These are phyloP conservation scores for Pseudozyma sp. DNA, from an alignment of 1,284 basidiomycete genomes.

Conservation along the genomic window DNA sequence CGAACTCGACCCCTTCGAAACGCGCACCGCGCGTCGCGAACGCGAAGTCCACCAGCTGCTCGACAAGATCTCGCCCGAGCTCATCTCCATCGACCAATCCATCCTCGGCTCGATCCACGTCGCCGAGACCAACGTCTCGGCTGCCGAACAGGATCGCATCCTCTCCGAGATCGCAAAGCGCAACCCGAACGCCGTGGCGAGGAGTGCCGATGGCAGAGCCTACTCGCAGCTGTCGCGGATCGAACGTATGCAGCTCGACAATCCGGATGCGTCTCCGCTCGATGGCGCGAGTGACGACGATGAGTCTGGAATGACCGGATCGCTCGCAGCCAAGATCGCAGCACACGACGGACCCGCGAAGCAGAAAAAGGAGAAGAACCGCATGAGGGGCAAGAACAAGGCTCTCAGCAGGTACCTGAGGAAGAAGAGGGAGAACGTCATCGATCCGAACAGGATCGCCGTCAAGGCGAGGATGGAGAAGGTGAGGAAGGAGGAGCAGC, in stretches of 20 bases:
- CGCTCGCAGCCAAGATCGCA: constrained; percentile 31
- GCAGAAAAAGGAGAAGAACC: constrained; percentile 58
- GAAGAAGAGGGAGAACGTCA: constrained; percentile 65
- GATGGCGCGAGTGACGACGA: constrained; percentile 19
- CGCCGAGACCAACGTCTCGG: constrained; percentile 79
- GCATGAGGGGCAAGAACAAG: constrained; percentile 62
- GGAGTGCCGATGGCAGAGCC: constrained; percentile 59
- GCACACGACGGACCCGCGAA: constrained; percentile 20
- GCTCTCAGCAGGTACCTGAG: constrained; percentile 61
- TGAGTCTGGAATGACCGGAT: constrained; percentile 1
- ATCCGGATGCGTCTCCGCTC: constrained; percentile 24
- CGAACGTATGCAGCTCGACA: constrained; percentile 59
- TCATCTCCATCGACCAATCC: constrained; percentile 90
- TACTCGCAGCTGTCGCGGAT: constrained; percentile 60
- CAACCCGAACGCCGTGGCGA: constrained; percentile 29
- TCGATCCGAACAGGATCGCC: constrained; percentile 58
- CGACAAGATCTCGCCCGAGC: constrained; percentile 95
- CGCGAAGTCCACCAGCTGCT: constrained; percentile 88
- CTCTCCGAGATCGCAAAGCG: constrained; percentile 21
- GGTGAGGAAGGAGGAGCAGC: constrained; percentile 32
- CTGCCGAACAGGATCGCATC: constrained; percentile 72
- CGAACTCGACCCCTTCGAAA: constrained; percentile 95
- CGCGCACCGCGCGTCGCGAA: constrained; percentile 83
- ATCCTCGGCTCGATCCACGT: constrained; percentile 71
- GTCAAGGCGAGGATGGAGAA: constrained; percentile 50